These are phyloP conservation scores for Colletotrichum agaves DNA, from an alignment of 2,329 filamentous ascomycete genomes.

Conservation along the genomic window DNA sequence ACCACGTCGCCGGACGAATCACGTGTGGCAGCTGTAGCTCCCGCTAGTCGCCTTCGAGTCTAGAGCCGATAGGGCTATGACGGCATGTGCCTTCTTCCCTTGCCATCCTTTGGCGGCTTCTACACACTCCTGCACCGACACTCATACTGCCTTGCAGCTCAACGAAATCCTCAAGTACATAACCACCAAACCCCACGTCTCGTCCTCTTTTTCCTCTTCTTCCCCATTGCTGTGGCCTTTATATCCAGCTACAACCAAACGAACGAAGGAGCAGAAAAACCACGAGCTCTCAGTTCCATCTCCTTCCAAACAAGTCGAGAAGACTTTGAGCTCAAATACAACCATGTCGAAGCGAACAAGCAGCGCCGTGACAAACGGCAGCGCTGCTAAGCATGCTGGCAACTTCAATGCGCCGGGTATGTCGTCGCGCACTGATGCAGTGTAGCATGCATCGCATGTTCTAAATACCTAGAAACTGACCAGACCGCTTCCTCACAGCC, in stretches of 20 bases:
- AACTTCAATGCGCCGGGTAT: constrained; percentile 48
- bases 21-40: constrained; percentile 13
- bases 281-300: too few relatives aligned
- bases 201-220: not conserved
- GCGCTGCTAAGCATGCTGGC: constrained; percentile 47
- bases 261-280: not conserved
- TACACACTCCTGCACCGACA: constrained; percentile 7
- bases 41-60: constrained; percentile 26
- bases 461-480: not conserved
- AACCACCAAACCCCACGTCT: constrained; percentile 20
- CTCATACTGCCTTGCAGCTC: constrained; percentile 10
- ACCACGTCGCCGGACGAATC: not conserved
- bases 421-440: constrained; percentile 36
- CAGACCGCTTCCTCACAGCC: constrained; percentile 52
- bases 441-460: constrained; percentile 10
- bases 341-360: constrained; percentile 73
- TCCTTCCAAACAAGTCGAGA: not conserved
- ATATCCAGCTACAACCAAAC: not conserved
- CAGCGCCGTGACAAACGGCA: constrained; percentile 59
- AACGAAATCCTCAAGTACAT: constrained; percentile 8
- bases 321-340: not conserved
- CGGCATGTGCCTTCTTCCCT: constrained; percentile 34
- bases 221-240: not conserved
- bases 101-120: constrained; percentile 22
- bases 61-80: constrained; percentile 35